phyloP scores from a whole-genome alignment of 208 protist genomes.

The Acanthamoeba lenticulata region DNA sequence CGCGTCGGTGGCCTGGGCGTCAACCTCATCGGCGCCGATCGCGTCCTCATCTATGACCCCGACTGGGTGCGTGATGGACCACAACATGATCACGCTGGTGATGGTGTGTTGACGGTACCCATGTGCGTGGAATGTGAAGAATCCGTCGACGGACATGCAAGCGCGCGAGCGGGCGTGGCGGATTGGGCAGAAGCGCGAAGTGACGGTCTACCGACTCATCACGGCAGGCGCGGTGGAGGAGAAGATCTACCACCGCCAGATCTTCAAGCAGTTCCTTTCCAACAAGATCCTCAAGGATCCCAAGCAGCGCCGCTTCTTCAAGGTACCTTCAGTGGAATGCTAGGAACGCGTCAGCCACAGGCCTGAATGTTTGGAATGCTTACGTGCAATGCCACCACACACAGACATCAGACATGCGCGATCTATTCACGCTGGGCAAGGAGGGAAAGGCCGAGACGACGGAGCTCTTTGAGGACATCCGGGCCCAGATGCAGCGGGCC shows the following conservation, averaged over 20 bases:
- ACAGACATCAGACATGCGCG: background rate
- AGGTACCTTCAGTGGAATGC: constrained; percentile 66
- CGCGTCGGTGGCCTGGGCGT: constrained; percentile 94
- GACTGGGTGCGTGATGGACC: constrained; percentile 91
- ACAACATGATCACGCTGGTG: background rate
- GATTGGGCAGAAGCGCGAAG: constrained; percentile 96
- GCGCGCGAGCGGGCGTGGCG: constrained; percentile 94
- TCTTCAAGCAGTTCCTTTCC: constrained; percentile 94
- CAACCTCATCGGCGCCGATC: constrained; percentile 97
- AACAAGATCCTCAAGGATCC: constrained; percentile 97
- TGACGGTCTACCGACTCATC: constrained; percentile 97
- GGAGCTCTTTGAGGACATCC: constrained; percentile 42
- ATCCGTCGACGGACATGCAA: constrained; percentile 88
- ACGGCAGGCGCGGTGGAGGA: constrained; percentile 98
- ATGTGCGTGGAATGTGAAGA: no score
- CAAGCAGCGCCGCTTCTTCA: constrained; percentile 94
- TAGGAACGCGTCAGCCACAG: no score
- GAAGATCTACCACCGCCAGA: constrained; percentile 97
- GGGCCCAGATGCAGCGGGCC: constrained; percentile 50
- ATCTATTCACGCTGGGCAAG: constrained; percentile 34
- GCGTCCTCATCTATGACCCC: constrained; percentile 98
- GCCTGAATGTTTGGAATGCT: no score
- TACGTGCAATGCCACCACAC: no score
- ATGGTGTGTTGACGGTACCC: background rate
- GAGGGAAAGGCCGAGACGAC: constrained; percentile 49